phyloP scores from a whole-genome alignment of 176 grass and related monocot genomes.

The Guadua angustifolia region DNA sequence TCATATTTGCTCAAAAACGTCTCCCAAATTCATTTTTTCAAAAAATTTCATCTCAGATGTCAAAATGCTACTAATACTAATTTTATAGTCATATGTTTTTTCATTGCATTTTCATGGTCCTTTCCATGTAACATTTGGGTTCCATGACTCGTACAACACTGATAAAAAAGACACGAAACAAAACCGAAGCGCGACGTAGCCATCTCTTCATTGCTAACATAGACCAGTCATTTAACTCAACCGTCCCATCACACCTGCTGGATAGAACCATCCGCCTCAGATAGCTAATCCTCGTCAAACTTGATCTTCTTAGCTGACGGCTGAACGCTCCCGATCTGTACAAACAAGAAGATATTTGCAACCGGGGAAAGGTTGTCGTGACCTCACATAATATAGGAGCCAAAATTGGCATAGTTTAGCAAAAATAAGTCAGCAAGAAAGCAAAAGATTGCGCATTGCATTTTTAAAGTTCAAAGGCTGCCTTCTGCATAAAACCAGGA shows the following conservation, averaged over 20 bases:
- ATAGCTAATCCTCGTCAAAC: constrained; percentile 53
- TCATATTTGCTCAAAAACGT: no score
- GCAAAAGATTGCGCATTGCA: neutral
- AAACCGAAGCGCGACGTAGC: neutral
- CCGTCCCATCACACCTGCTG: no score
- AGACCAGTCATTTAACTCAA: neutral
- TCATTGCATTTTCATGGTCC: neutral
- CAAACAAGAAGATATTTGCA: constrained; percentile 23
- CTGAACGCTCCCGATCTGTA: constrained; percentile 51
- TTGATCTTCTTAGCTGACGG: constrained; percentile 59
- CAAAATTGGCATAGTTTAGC: neutral
- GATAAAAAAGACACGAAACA: neutral
- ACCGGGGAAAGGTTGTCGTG: neutral
- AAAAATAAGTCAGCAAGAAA: neutral
- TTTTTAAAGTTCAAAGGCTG: neutral
- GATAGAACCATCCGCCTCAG: no score
- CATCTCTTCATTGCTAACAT: constrained; percentile 13
- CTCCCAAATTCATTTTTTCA: no score
- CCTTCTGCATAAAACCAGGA: neutral
- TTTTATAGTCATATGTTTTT: no score
- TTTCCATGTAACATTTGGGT: neutral
- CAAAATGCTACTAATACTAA: no score
- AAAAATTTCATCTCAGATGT: no score
- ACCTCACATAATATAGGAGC: no score
- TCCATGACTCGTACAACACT: constrained; percentile 17